These are phyloP conservation scores for Achaetomium macrosporum DNA, from an alignment of 2,329 filamentous ascomycete genomes.

Conservation along the genomic window DNA sequence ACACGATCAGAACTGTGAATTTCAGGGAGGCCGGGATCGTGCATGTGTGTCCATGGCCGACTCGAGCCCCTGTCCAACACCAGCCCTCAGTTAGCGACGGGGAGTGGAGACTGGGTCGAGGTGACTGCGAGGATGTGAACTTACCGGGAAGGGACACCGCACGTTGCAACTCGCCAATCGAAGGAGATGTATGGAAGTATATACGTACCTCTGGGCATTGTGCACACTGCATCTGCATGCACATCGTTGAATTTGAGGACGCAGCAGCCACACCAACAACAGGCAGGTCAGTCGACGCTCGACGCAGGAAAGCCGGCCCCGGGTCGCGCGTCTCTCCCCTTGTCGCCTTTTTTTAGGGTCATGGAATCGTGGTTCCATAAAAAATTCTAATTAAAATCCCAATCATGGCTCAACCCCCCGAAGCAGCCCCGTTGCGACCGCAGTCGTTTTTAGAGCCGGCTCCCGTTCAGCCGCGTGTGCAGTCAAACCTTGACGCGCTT, in stretches of 20 bases:
- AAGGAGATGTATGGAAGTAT: background rate
- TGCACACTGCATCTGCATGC: background rate
- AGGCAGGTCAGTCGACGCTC: conserved; percentile 25
- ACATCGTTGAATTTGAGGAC: conserved; percentile 23
- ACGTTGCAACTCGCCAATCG: conserved; percentile 10
- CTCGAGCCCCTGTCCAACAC: background rate
- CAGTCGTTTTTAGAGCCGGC: conserved; percentile 22
- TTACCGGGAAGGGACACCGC: conserved; percentile 8
- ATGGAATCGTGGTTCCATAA: conserved; percentile 35
- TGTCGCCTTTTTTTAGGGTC: conserved; percentile 26
- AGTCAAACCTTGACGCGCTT: conserved; percentile 19
- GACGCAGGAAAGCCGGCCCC: conserved; percentile 30
- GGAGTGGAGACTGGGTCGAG: background rate
- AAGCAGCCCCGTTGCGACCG: conserved; percentile 23
- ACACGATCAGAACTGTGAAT: background rate
- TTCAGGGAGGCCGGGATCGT: conserved; percentile 1
- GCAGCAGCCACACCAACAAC: conserved; percentile 25
- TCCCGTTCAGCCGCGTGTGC: conserved; percentile 23
- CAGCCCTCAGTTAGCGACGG: background rate
- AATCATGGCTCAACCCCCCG: conserved; percentile 33
- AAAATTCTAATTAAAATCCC: conserved; percentile 37
- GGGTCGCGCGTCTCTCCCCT: conserved; percentile 30
- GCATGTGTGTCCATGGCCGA: conserved; percentile 5
- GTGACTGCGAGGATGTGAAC: conserved; percentile 1
- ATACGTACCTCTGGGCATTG: conserved; percentile 15